Base-by-base conservation (phyloP, 2,329 filamentous ascomycete species). In the Cladophialophora chaetospira region DNA sequence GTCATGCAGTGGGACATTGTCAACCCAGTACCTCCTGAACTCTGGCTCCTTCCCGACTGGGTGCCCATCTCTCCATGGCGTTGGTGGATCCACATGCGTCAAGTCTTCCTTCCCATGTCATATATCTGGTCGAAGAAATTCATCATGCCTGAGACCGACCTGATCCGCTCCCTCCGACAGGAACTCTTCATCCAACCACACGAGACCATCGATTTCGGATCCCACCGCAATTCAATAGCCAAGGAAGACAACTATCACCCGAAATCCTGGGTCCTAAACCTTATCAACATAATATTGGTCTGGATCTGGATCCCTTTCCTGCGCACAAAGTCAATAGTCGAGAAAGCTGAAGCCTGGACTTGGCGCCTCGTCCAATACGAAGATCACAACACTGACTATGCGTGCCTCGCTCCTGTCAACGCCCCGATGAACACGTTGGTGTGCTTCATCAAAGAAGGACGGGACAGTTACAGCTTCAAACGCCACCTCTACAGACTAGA, bases 51-150 rank as follows among this genome's bases (percentile, higher is more conserved):
- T 3, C 92, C 92, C 0, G 89, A 96, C 71, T 96, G 91, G 91
- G 82, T 91, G 2, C 92, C 92, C 0, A 82, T 96, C 68, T 86
- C 91, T 4, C 93, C 93, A 0, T 96, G 91, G 91, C 80, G 91
- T 64, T 97, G 93, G 92, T 97, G 92, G 93, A 89, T 97, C 67
- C 94, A 99, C 67, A 97, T 97, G 73, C 90, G 94, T n/a, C 86
- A 89, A 73, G 92, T 99, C n/a, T 96, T 93, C 68, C 72, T 96
- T 46, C 88, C 92, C 4, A 97, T 97, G 91, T 86, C 88, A 0
- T 97, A 88, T 69, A 73, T 97, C 38, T 96, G 88, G 77, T 96
- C 91, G 0, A 91, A 88, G 76, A 81, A 81, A 62, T 97, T 90
- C 85, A 82, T 80, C 25, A 88, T 88, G 63, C 88, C 90, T 13